Evolutionary conservation across 164 flowering plant species (phyloP).

Genomic region (Amborella trichopoda): DNA sequence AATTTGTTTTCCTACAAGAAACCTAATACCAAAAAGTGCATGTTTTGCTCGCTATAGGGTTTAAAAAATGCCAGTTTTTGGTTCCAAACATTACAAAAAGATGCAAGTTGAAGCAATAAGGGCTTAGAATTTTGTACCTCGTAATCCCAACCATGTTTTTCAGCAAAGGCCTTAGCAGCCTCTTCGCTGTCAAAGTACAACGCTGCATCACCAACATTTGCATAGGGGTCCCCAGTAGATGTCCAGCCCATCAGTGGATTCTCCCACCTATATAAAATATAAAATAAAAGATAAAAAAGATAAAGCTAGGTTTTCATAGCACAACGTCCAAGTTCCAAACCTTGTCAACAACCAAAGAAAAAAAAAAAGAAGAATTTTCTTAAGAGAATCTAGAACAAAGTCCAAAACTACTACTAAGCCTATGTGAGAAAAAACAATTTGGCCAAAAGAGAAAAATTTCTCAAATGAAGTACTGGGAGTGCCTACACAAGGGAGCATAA

Average conservation of each 20-base stretch:
- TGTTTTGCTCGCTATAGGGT: too few relatives aligned
- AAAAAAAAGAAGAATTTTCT: neutral
- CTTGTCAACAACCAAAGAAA: too few relatives aligned
- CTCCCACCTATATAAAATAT: constrained; percentile 60
- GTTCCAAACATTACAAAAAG: too few relatives aligned
- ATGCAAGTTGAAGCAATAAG: too few relatives aligned
- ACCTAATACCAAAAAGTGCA: too few relatives aligned
- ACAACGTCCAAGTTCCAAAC: too few relatives aligned
- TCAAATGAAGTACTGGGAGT: too few relatives aligned
- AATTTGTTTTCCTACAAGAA: too few relatives aligned
- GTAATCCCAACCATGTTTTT: constrained; percentile 92
- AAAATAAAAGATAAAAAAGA: neutral
- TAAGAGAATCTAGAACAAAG: neutral
- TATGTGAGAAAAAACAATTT: neutral
- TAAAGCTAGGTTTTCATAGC: neutral
- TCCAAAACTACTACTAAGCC: too few relatives aligned
- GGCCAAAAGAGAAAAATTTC: neutral
- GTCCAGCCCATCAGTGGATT: constrained; percentile 99
- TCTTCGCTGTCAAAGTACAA: constrained; percentile 72
- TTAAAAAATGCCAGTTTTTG: too few relatives aligned
- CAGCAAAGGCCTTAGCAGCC: constrained; percentile 76
- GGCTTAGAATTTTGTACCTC: too few relatives aligned
- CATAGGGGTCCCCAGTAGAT: constrained; percentile 97
- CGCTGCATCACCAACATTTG: constrained; percentile 88
- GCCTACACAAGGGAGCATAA: too few relatives aligned